These are phyloP conservation scores for Posidonia australis DNA, from an alignment of 106 monocot genomes.

Conservation along the genomic window DNA sequence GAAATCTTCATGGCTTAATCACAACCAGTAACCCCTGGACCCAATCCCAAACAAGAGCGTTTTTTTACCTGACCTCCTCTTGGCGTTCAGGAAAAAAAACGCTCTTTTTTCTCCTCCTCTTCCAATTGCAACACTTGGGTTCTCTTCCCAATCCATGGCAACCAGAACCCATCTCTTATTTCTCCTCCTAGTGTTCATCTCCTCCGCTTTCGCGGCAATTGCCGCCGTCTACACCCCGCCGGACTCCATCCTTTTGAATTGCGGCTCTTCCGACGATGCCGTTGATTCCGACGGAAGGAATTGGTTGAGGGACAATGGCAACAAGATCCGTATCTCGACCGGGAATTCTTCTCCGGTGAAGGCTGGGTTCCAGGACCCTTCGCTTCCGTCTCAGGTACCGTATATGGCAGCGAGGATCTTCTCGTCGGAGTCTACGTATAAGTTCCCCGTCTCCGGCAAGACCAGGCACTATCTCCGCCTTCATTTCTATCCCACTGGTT, in stretches of 20 bases:
- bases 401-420: conserved; percentile 81
- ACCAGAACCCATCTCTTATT: background rate
- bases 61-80: too few relatives aligned
- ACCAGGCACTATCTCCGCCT: conserved; percentile 69
- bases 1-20: too few relatives aligned
- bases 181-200: background rate
- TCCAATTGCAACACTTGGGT: too few relatives aligned
- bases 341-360: conserved; percentile 26
- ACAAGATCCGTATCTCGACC: conserved; percentile 14
- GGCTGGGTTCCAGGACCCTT: conserved; percentile 62
- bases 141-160: background rate
- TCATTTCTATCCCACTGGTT: conserved; percentile 71
- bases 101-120: too few relatives aligned
- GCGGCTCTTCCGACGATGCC: conserved; percentile 33
- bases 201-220: background rate
- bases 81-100: too few relatives aligned
- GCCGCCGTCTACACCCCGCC: background rate
- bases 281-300: conserved; percentile 35
- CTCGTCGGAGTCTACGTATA: conserved; percentile 38
- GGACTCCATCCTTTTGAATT: conserved; percentile 41
- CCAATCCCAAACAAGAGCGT: too few relatives aligned
- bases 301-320: conserved; percentile 21
- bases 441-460: conserved; percentile 31
- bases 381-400: conserved; percentile 64
- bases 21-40: too few relatives aligned